Evolutionary conservation across 495 filamentous ascomycete genomes (phyloP).

Genomic region (Penicillium fimorum): DNA sequence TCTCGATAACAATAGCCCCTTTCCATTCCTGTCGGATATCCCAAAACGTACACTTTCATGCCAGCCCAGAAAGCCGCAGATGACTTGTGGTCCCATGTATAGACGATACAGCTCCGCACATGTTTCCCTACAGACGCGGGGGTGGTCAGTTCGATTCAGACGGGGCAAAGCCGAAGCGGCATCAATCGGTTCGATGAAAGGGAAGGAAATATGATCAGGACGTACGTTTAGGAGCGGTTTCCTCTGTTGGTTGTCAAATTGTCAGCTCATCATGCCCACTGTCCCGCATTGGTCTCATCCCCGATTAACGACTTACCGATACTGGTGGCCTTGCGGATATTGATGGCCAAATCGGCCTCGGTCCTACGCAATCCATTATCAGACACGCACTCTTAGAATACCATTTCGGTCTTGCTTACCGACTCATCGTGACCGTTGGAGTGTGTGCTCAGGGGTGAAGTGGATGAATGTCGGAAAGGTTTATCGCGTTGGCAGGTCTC

Average conservation of each 20-base stretch:
- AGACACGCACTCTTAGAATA: neutral
- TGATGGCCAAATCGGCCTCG: slow-evolving; percentile 89
- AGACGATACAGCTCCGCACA: slow-evolving; percentile 96
- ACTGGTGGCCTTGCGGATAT: slow-evolving; percentile 95
- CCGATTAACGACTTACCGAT: slow-evolving; percentile 53
- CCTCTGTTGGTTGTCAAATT: slow-evolving; percentile 55
- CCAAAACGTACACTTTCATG: slow-evolving; percentile 84
- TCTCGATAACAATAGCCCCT: neutral
- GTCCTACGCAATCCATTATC: slow-evolving; percentile 53
- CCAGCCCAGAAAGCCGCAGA: slow-evolving; percentile 94
- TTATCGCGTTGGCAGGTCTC: slow-evolving; percentile 19
- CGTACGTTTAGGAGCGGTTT: slow-evolving; percentile 90
- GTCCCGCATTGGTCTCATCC: neutral
- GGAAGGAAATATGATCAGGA: slow-evolving; percentile 3
- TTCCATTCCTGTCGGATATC: neutral
- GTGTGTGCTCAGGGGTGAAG: slow-evolving; percentile 25
- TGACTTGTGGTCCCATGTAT: slow-evolving; percentile 99
- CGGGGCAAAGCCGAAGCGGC: neutral
- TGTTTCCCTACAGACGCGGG: slow-evolving; percentile 67
- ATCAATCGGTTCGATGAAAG: slow-evolving; percentile 16
- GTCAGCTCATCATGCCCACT: slow-evolving; percentile 29
- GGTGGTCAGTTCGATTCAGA: slow-evolving; percentile 9
- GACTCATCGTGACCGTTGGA: slow-evolving; percentile 42
- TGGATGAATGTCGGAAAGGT: slow-evolving; percentile 17
- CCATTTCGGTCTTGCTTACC: slow-evolving; percentile 31